Evolutionary conservation across 768 basidiomycete genomes (phyloP).

Genomic region (Suillus sp.): DNA sequence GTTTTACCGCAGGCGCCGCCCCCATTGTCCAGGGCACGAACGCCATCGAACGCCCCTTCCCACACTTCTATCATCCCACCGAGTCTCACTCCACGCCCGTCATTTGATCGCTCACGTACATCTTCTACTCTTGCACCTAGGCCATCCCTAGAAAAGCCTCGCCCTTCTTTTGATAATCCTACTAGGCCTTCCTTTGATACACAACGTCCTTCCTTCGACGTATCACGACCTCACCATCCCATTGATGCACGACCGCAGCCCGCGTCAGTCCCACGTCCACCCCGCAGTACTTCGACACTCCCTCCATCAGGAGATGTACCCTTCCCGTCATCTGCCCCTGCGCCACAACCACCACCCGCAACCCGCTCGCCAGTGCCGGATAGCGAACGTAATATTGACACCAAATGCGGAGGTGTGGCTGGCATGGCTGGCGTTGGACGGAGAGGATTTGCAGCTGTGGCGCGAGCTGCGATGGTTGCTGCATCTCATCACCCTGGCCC

Average conservation of each 20-base stretch:
- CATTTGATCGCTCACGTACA: constrained; percentile 22
- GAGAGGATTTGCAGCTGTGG: constrained; percentile 76
- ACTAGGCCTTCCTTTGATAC: constrained; percentile 8
- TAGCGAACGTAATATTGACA: constrained; percentile 50
- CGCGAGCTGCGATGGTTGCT: constrained; percentile 59
- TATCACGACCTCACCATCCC: neutral
- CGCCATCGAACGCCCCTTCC: neutral
- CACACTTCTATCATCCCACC: constrained; percentile 15
- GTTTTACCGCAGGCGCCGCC: constrained; percentile 10
- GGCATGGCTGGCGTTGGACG: constrained; percentile 93
- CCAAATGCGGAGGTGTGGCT: constrained; percentile 73
- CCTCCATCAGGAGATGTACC: constrained; percentile 21
- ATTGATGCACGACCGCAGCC: constrained; percentile 3
- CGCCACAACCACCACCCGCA: constrained; percentile 12
- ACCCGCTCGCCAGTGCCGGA: constrained; percentile 17
- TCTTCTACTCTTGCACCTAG: constrained; percentile 19
- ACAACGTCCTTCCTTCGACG: constrained; percentile 21
- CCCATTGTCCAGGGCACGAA: constrained; percentile 14
- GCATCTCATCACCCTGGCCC: constrained; percentile 16
- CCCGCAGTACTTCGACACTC: constrained; percentile 12
- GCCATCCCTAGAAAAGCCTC: constrained; percentile 21
- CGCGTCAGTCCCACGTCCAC: constrained; percentile 13
- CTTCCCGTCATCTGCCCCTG: constrained; percentile 17
- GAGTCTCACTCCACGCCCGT: constrained; percentile 18
- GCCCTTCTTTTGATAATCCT: constrained; percentile 8